Percentiles rank a stretch among this genome's conserved stretches.
Conservation (phyloP, 148 eudicot genomes). For the Beta vulgaris region DNA sequence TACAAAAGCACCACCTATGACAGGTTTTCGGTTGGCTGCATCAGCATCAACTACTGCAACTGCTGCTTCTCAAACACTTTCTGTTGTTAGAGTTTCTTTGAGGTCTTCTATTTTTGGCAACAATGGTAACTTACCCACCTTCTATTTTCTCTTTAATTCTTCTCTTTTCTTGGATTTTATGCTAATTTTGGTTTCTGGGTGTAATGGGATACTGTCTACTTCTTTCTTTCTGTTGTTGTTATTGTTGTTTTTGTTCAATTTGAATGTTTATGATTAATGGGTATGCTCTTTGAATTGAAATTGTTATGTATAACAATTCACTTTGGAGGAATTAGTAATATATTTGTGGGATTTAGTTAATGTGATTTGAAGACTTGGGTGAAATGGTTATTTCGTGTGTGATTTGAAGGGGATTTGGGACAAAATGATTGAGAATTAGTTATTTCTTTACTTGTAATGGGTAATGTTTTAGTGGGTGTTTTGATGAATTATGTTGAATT, state of each 20-base stretch:
- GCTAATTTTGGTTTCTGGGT: slow-evolving; percentile 7
- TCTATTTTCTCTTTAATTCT: neutral
- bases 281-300: neutral
- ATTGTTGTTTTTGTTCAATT: neutral
- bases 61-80: slow-evolving; percentile 40
- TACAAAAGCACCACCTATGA: slow-evolving; percentile 42
- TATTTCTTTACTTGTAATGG: neutral
- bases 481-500: neutral
- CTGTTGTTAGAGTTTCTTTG: slow-evolving; percentile 40
- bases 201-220: slow-evolving; percentile 1
- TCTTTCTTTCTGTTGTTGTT: neutral
- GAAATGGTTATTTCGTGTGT: neutral
- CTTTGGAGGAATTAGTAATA: neutral
- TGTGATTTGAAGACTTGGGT: neutral
- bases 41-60: slow-evolving; percentile 25
- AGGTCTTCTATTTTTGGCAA: slow-evolving; percentile 48
- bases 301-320: neutral
- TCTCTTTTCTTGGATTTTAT: slow-evolving; percentile 4
- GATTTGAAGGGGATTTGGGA: neutral
- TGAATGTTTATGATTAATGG: neutral
- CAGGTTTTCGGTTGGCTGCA: slow-evolving; percentile 51
- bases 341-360: neutral
- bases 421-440: neutral
- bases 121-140: slow-evolving; percentile 24
- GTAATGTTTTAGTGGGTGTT: neutral